These are phyloP conservation scores for Hanseniaspora guilliermondii DNA, from an alignment of 805 yeast genomes.

Conservation along the genomic window DNA sequence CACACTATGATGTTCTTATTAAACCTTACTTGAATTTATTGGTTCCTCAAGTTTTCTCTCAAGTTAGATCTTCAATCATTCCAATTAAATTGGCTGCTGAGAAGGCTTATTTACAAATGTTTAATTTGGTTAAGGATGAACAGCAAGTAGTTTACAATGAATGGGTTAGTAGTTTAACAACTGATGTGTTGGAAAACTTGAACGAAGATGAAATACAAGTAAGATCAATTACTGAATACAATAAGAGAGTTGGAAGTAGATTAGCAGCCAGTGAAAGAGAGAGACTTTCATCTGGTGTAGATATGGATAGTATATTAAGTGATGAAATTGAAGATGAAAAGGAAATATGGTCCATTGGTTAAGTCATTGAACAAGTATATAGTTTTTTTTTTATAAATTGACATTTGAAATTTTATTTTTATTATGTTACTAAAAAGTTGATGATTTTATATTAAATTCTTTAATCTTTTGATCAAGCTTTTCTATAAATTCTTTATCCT, in stretches of 20 bases:
- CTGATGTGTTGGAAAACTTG: constrained; percentile 30
- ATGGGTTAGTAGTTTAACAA: constrained; percentile 46
- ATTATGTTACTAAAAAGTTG: neutral
- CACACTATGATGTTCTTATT: constrained; percentile 39
- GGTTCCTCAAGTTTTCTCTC: constrained; percentile 63
- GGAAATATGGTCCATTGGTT: constrained; percentile 80
- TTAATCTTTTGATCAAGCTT: neutral
- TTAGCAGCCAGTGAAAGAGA: constrained; percentile 81
- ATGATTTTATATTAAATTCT: neutral
- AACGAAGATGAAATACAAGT: constrained; percentile 42
- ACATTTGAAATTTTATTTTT: no score
- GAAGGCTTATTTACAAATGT: constrained; percentile 65
- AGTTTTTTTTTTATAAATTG: neutral
- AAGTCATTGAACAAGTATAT: neutral
- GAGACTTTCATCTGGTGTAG: constrained; percentile 81
- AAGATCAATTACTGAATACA: constrained; percentile 77
- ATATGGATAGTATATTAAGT: constrained; percentile 67
- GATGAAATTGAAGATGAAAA: constrained; percentile 76
- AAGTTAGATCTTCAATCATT: constrained; percentile 76
- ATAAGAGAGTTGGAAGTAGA: constrained; percentile 78
- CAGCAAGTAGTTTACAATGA: constrained; percentile 38
- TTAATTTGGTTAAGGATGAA: constrained; percentile 59
- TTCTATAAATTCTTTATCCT: neutral
- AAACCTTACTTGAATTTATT: constrained; percentile 43
- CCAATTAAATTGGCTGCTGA: constrained; percentile 93